A percentile compares a stretch with the other conserved stretches of the same genome.
Evolutionary conservation across 1,139 yeast genomes (phyloP).

Genomic region (Lodderomyces metapsilosis): DNA sequence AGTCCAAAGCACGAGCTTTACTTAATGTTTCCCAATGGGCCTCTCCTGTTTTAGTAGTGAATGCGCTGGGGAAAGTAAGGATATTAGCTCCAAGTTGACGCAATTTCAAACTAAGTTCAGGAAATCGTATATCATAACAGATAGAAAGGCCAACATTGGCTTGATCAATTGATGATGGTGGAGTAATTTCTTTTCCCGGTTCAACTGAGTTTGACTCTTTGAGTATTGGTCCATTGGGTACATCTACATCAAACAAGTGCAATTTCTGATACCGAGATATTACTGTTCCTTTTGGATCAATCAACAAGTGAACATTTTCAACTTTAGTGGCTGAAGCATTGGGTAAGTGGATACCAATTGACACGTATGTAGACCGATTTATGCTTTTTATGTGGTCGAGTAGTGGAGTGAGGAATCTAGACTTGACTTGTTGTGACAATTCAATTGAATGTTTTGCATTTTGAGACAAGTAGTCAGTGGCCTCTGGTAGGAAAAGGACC

Average conservation of each 20-base stretch:
- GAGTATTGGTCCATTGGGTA: slow-evolving; percentile 70
- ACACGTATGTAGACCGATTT: slow-evolving; percentile 28
- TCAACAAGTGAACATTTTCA: slow-evolving; percentile 71
- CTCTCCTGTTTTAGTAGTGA: slow-evolving; percentile 85
- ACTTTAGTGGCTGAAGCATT: slow-evolving; percentile 35
- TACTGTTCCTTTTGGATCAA: slow-evolving; percentile 62
- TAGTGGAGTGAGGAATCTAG: slow-evolving; percentile 52
- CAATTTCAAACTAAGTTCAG: slow-evolving; percentile 69
- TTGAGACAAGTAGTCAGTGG: slow-evolving; percentile 80
- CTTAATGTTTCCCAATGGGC: slow-evolving; percentile 89
- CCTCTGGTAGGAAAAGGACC: slow-evolving; percentile 86
- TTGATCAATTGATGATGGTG: slow-evolving; percentile 56
- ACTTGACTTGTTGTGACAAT: slow-evolving; percentile 53
- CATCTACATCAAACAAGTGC: slow-evolving; percentile 87
- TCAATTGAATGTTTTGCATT: slow-evolving; percentile 63
- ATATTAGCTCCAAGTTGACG: slow-evolving; percentile 75
- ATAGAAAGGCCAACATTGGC: slow-evolving; percentile 74
- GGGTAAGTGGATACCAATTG: slow-evolving; percentile 85
- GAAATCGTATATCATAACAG: slow-evolving; percentile 88
- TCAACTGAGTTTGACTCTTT: slow-evolving; percentile 79
- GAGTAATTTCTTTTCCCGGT: slow-evolving; percentile 59
- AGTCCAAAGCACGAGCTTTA: slow-evolving; percentile 79
- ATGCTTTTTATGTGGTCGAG: slow-evolving; percentile 40
- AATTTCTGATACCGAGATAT: slow-evolving; percentile 74
- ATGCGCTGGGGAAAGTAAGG: slow-evolving; percentile 84